Evolutionary conservation across 2,329 filamentous ascomycete genomes (phyloP).

Genomic region (Sarocladium strictum): DNA sequence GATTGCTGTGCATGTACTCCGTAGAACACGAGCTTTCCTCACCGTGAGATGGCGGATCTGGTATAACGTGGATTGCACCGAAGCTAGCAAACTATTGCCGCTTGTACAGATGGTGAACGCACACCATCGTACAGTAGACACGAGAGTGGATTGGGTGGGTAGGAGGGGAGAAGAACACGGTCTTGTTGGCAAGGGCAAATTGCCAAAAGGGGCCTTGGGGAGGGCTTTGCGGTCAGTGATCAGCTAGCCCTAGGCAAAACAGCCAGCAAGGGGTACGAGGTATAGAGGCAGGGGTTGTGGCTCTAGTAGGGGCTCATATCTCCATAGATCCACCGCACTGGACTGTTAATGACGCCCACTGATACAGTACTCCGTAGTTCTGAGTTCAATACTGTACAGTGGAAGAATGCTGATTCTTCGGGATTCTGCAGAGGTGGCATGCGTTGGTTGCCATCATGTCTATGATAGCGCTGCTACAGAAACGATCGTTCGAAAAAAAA

Average conservation of each 20-base stretch:
- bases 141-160: not conserved
- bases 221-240: not conserved
- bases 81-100: not conserved
- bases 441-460: too few species aligned
- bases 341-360: not conserved
- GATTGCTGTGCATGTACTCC: too few species aligned
- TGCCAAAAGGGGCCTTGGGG: conserved; percentile 7
- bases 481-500: too few species aligned
- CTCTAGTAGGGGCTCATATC: not conserved
- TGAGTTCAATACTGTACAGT: too few species aligned
- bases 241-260: too few species aligned
- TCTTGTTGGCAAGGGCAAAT: not conserved
- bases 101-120: not conserved
- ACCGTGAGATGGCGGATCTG: too few species aligned
- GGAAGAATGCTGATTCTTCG: not conserved
- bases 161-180: not conserved
- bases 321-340: not conserved
- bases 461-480: too few species aligned
- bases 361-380: too few species aligned
- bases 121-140: not conserved
- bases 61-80: too few species aligned
- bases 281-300: not conserved
- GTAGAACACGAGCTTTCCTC: too few species aligned
- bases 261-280: too few species aligned
- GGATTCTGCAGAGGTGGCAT: too few species aligned